Evolutionary conservation across 2,329 filamentous ascomycete genomes (phyloP).

Genomic region (Aschersonia sp.): DNA sequence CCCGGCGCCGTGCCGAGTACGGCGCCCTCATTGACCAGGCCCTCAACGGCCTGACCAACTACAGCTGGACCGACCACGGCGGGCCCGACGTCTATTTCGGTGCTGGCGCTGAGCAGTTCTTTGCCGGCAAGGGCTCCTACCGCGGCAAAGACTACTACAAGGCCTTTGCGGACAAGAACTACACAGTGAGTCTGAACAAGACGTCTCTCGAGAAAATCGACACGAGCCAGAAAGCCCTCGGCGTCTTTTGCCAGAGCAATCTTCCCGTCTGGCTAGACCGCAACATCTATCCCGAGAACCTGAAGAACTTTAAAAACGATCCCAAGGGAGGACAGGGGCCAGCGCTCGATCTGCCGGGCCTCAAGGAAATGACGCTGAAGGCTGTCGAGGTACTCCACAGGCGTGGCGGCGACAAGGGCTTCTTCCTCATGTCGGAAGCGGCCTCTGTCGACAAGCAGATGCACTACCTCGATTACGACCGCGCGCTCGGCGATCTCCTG

Average conservation of each 20-base stretch:
- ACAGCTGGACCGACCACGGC: slow-evolving; percentile 61
- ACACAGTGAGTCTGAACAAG: slow-evolving; percentile 60
- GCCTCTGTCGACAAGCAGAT: slow-evolving; percentile 85
- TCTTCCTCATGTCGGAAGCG: slow-evolving; percentile 79
- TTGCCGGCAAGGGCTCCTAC: slow-evolving; percentile 48
- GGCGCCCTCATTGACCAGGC: slow-evolving; percentile 62
- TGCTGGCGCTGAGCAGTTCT: slow-evolving; percentile 71
- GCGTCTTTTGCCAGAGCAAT: slow-evolving; percentile 62
- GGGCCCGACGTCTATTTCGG: slow-evolving; percentile 75
- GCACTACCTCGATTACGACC: slow-evolving; percentile 75
- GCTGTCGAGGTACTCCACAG: slow-evolving; percentile 65
- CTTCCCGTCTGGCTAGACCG: slow-evolving; percentile 79
- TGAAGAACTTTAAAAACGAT: slow-evolving; percentile 50
- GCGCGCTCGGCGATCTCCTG: slow-evolving; percentile 69
- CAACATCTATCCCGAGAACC: slow-evolving; percentile 62
- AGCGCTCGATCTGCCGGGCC: slow-evolving; percentile 62
- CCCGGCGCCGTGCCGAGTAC: slow-evolving; percentile 53
- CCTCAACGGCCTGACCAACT: slow-evolving; percentile 63
- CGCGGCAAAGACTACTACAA: slow-evolving; percentile 66
- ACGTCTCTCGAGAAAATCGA: slow-evolving; percentile 47
- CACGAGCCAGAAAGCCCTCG: slow-evolving; percentile 50
- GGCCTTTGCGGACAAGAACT: slow-evolving; percentile 57
- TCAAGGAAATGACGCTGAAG: slow-evolving; percentile 84
- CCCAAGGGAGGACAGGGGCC: slow-evolving; percentile 49
- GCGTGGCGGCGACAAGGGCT: slow-evolving; percentile 54